A percentile compares a stretch with the other conserved stretches of the same genome.
These are phyloP conservation scores for Whalleya microplaca DNA, from an alignment of 2,329 filamentous ascomycete species.

Conservation along the genomic window DNA sequence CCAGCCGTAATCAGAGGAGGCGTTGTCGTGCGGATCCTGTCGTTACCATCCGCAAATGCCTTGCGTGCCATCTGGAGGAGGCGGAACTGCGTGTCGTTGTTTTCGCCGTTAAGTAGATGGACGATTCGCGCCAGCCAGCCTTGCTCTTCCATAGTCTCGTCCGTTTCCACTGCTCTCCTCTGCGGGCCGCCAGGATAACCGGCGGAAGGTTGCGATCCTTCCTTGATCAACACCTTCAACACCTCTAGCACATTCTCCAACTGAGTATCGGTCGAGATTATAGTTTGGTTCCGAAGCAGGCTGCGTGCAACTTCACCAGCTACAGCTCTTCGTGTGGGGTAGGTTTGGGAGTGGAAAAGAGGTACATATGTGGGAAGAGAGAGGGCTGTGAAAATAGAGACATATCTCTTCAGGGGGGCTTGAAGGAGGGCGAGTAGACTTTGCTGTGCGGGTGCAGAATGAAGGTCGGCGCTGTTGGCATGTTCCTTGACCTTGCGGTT, in stretches of 20 bases:
- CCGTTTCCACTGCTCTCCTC: slow-evolving; percentile 78
- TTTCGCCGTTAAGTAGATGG: slow-evolving; percentile 78
- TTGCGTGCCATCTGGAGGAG: slow-evolving; percentile 87
- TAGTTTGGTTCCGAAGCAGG: slow-evolving; percentile 80
- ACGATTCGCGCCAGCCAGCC: slow-evolving; percentile 94
- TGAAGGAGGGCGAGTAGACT: slow-evolving; percentile 89
- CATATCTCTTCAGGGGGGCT: slow-evolving; percentile 85
- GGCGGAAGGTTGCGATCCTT: slow-evolving; percentile 81
- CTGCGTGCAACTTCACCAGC: slow-evolving; percentile 85
- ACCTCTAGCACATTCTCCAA: slow-evolving; percentile 89
- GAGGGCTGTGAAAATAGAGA: slow-evolving; percentile 94
- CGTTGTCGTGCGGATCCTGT: slow-evolving; percentile 93
- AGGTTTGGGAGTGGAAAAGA: slow-evolving; percentile 87
- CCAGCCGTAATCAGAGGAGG: slow-evolving; percentile 89
- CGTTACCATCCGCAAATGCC: slow-evolving; percentile 88
- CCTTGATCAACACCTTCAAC: slow-evolving; percentile 88
- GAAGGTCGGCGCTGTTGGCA: slow-evolving; percentile 92
- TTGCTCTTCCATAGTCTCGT: slow-evolving; percentile 97
- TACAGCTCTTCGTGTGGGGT: slow-evolving; percentile 86
- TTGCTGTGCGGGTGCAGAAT: slow-evolving; percentile 84
- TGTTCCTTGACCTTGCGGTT: slow-evolving; percentile 85
- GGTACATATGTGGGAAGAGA: slow-evolving; percentile 91
- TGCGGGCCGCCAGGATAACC: slow-evolving; percentile 84
- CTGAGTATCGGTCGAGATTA: slow-evolving; percentile 76
- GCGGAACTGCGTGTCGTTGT: slow-evolving; percentile 94